Percentiles rank a stretch among this genome's conserved stretches.
These are phyloP conservation scores for Trichophyton verrucosum DNA, from an alignment of 2,329 filamentous ascomycete genomes.

Conservation along the genomic window DNA sequence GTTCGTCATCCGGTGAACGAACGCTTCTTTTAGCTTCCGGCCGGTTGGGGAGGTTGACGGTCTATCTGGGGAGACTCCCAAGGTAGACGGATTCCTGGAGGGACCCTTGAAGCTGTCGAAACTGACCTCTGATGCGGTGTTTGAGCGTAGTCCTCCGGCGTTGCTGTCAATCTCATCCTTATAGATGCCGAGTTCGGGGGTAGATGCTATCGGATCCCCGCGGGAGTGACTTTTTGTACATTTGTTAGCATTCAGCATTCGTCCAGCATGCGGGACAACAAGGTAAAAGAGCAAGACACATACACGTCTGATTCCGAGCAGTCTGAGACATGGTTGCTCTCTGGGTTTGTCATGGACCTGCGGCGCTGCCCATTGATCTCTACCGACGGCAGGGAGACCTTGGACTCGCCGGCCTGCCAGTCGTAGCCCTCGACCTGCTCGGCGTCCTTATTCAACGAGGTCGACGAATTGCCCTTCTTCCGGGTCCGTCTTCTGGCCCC, in stretches of 20 bases:
- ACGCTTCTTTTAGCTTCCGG: constrained; percentile 59
- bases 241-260: neutral
- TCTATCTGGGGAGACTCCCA: neutral
- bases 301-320: constrained; percentile 40
- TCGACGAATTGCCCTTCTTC: constrained; percentile 26
- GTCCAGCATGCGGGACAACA: neutral
- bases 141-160: neutral
- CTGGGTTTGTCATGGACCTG: constrained; percentile 13
- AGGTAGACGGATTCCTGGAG: neutral
- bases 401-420: constrained; percentile 6
- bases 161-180: neutral
- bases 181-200: neutral
- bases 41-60: constrained; percentile 45
- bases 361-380: constrained; percentile 22
- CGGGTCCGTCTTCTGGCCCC: constrained; percentile 28
- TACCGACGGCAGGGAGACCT: constrained; percentile 5
- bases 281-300: constrained; percentile 10
- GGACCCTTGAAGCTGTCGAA: neutral
- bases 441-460: neutral
- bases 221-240: neutral
- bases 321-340: constrained; percentile 36
- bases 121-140: neutral
- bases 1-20: constrained; percentile 42
- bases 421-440: constrained; percentile 5
- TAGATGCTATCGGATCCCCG: neutral